Percentiles rank a stretch among this genome's conserved stretches.
Evolutionary conservation across 768 basidiomycete genomes (phyloP).

Genomic region (Hygrophorus pudorinus): DNA sequence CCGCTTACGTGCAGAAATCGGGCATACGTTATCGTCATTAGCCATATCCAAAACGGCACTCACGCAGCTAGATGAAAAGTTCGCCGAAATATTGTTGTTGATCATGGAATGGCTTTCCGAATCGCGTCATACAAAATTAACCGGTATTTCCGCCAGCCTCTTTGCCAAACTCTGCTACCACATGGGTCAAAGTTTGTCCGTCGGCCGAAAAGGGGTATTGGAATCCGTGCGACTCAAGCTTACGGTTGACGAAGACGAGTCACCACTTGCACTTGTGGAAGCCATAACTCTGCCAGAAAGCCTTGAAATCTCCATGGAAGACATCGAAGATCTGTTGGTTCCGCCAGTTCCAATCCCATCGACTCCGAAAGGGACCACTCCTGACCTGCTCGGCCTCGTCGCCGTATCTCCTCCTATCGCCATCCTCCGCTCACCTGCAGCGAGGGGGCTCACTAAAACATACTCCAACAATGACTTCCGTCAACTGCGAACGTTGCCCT

Average conservation of each 20-base stretch:
- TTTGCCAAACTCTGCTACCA: conserved; percentile 37
- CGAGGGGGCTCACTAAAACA: conserved; percentile 74
- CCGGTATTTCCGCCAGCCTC: conserved; percentile 35
- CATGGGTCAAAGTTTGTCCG: conserved; percentile 18
- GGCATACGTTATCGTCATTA: conserved; percentile 22
- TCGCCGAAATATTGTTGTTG: conserved; percentile 28
- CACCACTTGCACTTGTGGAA: conserved; percentile 13
- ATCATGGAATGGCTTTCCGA: conserved; percentile 49
- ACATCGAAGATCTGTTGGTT: conserved; percentile 39
- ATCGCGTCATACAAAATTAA: conserved; percentile 33
- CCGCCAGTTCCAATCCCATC: conserved; percentile 30
- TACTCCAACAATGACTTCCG: conserved; percentile 78
- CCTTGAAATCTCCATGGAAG: conserved; percentile 35
- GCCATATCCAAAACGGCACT: conserved; percentile 12
- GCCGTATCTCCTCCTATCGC: conserved; percentile 65
- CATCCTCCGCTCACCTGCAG: conserved; percentile 58
- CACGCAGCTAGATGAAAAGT: conserved; percentile 23
- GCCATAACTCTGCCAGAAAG: conserved; percentile 17
- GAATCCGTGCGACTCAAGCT: conserved; percentile 19
- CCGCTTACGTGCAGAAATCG: conserved; percentile 24
- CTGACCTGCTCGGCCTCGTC: conserved; percentile 38
- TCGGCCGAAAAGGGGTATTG: conserved; percentile 5
- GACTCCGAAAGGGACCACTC: conserved; percentile 42
- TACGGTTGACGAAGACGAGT: conserved; percentile 32
- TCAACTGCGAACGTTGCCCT: conserved; percentile 55